Evolutionary conservation across 163 green algal genomes (phyloP), one percentile per base, ranked within the genome.

Genomic region (Scenedesmus sp.): DNA sequence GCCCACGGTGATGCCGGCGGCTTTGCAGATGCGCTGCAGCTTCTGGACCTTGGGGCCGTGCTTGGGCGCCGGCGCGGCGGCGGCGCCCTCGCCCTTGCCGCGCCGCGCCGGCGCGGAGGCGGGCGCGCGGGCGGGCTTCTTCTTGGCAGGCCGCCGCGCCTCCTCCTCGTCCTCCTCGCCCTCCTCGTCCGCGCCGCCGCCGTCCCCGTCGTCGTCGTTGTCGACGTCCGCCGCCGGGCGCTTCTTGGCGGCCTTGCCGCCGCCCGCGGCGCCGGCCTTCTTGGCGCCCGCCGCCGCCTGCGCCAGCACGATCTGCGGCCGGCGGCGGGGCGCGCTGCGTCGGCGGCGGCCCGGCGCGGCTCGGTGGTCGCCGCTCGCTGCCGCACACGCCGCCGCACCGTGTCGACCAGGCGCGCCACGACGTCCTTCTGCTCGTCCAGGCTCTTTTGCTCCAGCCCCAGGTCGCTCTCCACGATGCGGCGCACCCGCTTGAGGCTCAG

Each of bases 401-500:
- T 31, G 11, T 84, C 75, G 13, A 86, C 26, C 31, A 77, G 60
- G 15, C 39, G 13, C 26, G 33, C 39, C 14, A 86, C 54, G 26
- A 64, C 36, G 7, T 80, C 60, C 78, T 93, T 93, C 9, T 76
- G 33, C 3, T 58, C 51, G 57, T 92, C 89, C 20, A 93, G 70
- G 18, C 39, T 62, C 56, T 86, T 87, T n/a, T 42, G 20, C 26
- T 78, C 51, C 60, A 93, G 54, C 2, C 63, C 64, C 58, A 92
- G 11, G 56, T 91, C 85, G 2, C 58, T 39, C 48, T 91, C 88
- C 29, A 93, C 60, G 10, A 78, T 63, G 6, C 77, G 50, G 0
- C 83, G 73, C 5, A 87, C 75, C 2, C 7, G 63, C 81, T 92
- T 93, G 14, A 93, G 60, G 20, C 80, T 86, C 26, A 92, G 65